Evolutionary conservation across 805 yeast species (phyloP), one percentile per base, ranked within the genome.

Genomic region (Metschnikowia amazonensis): DNA sequence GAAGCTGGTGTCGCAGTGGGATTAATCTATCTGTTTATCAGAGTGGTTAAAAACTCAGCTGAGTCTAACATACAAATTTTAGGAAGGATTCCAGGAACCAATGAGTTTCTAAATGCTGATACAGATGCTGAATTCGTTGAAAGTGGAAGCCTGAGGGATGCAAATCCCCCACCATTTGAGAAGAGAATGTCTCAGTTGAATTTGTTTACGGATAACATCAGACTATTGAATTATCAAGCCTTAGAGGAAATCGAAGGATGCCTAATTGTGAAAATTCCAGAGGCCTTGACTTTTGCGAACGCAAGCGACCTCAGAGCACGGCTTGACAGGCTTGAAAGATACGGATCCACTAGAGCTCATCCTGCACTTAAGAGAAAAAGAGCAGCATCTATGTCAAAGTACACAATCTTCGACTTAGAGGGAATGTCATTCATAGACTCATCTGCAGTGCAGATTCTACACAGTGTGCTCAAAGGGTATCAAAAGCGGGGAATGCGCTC

Each of bases 1-100:
- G 96, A 92, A 62, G 81, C 85, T 13, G 98, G 99, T 1, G 88
- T 94, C 39, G 81, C 85, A 2, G 76, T 88, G n/a, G 98, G 99
- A 0, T 81, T 87, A 39, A 79, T 80, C 0, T 86, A 88, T 54
- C 89, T 95, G 34, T 67, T 92, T 16, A 71, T 90, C 28, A 70
- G 95, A 46, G 90, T 92, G 4, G 77, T 89, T 25, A 84, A 80
- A 52, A 88, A 87, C 59, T 82, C 95, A 1, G 81, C 96, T 0
- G 72, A 77, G 45, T 89, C 96, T 1, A 74, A 95, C 51, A 87
- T 89, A 48, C 96, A 89, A 62, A 86, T 90, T 40, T 68, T 89
- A 50, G 88, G 89, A 2, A 72, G 94, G 46, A 48, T 52, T n/a
- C 58, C 58, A 1, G 72, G 72, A 3, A 60, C 75, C 1, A 69